Conservation (phyloP, 2,329 filamentous ascomycete genomes). For the Tolypocladium capitatum region DNA sequence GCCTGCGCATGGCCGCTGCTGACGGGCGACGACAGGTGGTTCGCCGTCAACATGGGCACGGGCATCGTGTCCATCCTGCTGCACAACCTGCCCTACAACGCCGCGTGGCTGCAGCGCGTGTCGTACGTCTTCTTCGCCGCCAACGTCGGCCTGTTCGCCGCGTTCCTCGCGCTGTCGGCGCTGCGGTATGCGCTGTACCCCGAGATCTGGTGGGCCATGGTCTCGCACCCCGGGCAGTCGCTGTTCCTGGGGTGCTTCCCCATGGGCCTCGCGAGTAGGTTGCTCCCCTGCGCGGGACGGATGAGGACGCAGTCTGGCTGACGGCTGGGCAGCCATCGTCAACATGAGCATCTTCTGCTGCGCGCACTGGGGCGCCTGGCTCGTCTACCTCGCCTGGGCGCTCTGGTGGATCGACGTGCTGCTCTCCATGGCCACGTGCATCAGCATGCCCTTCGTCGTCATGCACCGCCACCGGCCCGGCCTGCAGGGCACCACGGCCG, state of each 20-base stretch:
- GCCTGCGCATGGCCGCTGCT: too few species aligned
- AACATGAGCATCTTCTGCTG: slow-evolving; percentile 51
- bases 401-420: slow-evolving; percentile 45
- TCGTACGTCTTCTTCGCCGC: slow-evolving; percentile 47
- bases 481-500: slow-evolving; percentile 47
- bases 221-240: slow-evolving; percentile 51
- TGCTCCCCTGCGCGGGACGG: too few species aligned
- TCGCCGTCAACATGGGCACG: slow-evolving; percentile 52
- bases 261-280: slow-evolving; percentile 49
- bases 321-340: slow-evolving; percentile 33
- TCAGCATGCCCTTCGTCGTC: slow-evolving; percentile 44
- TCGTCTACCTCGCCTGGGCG: slow-evolving; percentile 40
- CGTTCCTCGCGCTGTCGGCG: slow-evolving; percentile 39
- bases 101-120: slow-evolving; percentile 42
- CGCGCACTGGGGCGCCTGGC: slow-evolving; percentile 47
- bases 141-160: slow-evolving; percentile 43
- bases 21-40: slow-evolving; percentile 29
- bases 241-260: slow-evolving; percentile 57
- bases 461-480: slow-evolving; percentile 31
- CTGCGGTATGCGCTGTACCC: slow-evolving; percentile 53
- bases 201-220: slow-evolving; percentile 52
- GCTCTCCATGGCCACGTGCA: slow-evolving; percentile 37
- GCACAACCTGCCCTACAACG: slow-evolving; percentile 47
- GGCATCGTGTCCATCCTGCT: slow-evolving; percentile 53
- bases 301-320: too few species aligned